Evolutionary conservation across 2,329 filamentous ascomycete genomes (phyloP).

Genomic region (Xylaria sp.): DNA sequence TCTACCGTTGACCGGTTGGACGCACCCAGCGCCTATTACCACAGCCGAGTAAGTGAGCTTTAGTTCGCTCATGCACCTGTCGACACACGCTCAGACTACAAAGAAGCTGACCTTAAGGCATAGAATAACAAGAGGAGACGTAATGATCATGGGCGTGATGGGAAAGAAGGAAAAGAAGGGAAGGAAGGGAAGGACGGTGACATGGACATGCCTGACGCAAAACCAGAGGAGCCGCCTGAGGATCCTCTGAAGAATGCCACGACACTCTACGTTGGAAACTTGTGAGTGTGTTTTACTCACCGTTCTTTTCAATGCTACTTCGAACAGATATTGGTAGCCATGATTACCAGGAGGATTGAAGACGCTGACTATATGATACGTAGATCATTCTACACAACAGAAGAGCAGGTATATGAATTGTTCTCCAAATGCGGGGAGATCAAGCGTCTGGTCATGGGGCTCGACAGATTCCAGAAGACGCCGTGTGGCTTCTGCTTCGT

Average conservation of each 20-base stretch:
- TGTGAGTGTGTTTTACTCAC: conserved; percentile 61
- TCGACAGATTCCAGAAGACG: conserved; percentile 96
- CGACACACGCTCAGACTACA: not conserved
- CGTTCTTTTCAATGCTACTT: not conserved
- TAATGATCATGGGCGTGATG: conserved; percentile 56
- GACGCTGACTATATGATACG: conserved; percentile 22
- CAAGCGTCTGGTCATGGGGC: conserved; percentile 96
- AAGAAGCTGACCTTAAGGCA: conserved; percentile 19
- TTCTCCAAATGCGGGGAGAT: conserved; percentile 97
- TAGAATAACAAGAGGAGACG: conserved; percentile 73
- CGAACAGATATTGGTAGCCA: too few relatives aligned
- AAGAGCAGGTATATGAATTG: conserved; percentile 97
- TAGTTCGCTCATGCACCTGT: not conserved
- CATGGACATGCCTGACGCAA: conserved; percentile 49
- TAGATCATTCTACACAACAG: conserved; percentile 96
- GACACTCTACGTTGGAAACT: conserved; percentile 96
- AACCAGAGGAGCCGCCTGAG: conserved; percentile 62
- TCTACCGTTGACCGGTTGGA: conserved; percentile 91
- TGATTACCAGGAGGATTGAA: not conserved
- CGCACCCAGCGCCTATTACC: conserved; percentile 92
- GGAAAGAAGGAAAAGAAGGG: conserved; percentile 60
- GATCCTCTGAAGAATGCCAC: conserved; percentile 87
- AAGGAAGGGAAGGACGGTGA: conserved; percentile 62
- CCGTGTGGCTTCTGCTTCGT: conserved; percentile 99
- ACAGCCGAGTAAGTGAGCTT: conserved; percentile 68